These are phyloP conservation scores for Globisporangium mamillatum DNA, from an alignment of 352 stramenopile genomes.

Conservation along the genomic window DNA sequence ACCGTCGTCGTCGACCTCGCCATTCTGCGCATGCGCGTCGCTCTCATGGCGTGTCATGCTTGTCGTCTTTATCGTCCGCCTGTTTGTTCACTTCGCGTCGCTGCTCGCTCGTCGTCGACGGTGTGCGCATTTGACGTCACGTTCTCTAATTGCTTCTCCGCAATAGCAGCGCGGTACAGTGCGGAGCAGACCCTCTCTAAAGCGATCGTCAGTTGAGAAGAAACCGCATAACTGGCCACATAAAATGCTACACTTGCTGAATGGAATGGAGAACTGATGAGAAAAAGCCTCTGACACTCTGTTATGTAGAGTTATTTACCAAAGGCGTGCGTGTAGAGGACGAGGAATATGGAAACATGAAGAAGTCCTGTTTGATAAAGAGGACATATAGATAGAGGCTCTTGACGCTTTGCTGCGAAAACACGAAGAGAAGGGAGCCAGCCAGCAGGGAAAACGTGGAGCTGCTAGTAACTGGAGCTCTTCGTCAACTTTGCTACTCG, in stretches of 20 bases:
- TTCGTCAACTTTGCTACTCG: background rate
- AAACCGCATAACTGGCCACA: background rate
- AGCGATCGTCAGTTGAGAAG: background rate
- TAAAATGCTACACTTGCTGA: background rate
- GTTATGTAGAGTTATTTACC: background rate
- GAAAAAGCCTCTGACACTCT: background rate
- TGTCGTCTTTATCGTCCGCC: background rate
- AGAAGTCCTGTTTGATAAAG: background rate
- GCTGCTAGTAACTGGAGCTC: background rate
- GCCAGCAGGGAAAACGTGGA: background rate
- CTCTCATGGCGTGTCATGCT: slow-evolving; percentile 1
- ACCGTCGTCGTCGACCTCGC: background rate
- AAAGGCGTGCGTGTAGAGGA: background rate
- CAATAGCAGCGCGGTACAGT: background rate
- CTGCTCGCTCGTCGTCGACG: background rate
- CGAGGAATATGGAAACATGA: background rate
- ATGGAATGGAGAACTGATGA: background rate
- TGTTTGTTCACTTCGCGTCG: background rate
- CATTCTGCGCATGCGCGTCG: background rate
- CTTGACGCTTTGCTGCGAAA: background rate
- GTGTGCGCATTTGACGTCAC: slow-evolving; percentile 4
- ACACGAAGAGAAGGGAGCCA: background rate
- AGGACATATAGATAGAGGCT: slow-evolving; percentile 10
- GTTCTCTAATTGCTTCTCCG: background rate
- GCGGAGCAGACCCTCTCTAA: too few relatives aligned